Evolutionary conservation across 148 eudicot species (phyloP).

Genomic region (Rhododendron williamsianum): DNA sequence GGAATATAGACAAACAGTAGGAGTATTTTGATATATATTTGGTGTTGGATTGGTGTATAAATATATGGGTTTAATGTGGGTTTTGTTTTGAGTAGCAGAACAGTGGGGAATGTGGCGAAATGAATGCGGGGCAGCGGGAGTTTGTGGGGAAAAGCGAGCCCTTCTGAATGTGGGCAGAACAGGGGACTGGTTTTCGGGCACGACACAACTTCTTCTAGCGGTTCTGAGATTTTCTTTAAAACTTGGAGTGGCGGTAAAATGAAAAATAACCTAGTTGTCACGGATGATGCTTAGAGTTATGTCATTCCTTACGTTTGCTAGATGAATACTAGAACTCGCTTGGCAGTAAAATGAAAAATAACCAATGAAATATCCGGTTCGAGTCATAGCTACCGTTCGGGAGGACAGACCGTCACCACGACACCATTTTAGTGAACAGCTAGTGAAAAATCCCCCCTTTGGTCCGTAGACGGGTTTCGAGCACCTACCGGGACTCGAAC

Average conservation of each 20-base stretch:
- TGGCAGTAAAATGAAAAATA: too few relatives aligned
- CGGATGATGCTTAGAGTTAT: too few relatives aligned
- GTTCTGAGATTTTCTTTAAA: background rate
- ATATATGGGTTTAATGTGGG: slow-evolving; percentile 12
- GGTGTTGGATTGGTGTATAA: background rate
- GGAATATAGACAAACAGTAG: background rate
- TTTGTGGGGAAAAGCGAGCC: slow-evolving; percentile 27
- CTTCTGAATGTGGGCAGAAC: slow-evolving; percentile 17
- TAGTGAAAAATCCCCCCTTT: too few relatives aligned
- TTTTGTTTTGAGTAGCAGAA: slow-evolving; percentile 2
- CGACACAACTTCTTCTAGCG: slow-evolving; percentile 3
- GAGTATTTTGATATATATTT: background rate
- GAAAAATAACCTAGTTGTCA: background rate
- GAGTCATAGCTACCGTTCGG: too few relatives aligned
- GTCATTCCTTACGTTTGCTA: too few relatives aligned
- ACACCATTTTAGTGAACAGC: too few relatives aligned
- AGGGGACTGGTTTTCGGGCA: slow-evolving; percentile 13
- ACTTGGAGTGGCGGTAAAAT: background rate
- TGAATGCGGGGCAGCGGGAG: slow-evolving; percentile 19
- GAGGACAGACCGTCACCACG: too few relatives aligned
- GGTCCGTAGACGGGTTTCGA: too few relatives aligned
- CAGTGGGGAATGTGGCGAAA: slow-evolving; percentile 13
- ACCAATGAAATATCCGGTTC: too few relatives aligned
- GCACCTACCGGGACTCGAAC: too few relatives aligned
- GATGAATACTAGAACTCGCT: background rate